Evolutionary conservation across 78 protist species (phyloP).

Genomic region (Dictyostelium citrinum): DNA sequence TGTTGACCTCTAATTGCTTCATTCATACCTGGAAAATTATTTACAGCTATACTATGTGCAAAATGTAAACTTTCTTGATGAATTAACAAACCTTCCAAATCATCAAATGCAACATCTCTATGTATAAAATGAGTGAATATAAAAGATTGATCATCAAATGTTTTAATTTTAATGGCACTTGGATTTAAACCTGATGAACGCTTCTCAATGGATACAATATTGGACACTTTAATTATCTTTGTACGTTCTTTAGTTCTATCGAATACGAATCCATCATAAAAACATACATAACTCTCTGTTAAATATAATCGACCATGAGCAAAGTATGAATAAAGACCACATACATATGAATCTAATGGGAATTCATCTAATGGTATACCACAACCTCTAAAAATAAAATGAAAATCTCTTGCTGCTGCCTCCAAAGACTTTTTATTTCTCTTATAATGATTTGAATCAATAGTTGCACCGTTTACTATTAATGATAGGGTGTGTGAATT

Average conservation of each 20-base stretch:
- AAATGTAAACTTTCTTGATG: conserved; percentile 38
- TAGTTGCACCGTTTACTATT: not conserved
- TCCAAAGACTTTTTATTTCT: not conserved
- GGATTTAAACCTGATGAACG: conserved; percentile 57
- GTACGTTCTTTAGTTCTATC: conserved; percentile 49
- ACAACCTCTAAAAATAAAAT: not conserved
- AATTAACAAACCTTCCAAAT: conserved; percentile 44
- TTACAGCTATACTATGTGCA: conserved; percentile 9
- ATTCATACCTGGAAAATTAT: conserved; percentile 42
- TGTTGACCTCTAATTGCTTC: conserved; percentile 8
- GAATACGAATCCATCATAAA: conserved; percentile 59
- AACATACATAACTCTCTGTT: conserved; percentile 55
- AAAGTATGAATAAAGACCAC: conserved; percentile 38
- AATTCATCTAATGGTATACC: conserved; percentile 7
- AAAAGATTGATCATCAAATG: conserved; percentile 28
- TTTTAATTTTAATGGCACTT: conserved; percentile 41
- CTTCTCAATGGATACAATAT: conserved; percentile 30
- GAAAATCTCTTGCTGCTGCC: conserved; percentile 1
- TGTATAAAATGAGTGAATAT: conserved; percentile 41
- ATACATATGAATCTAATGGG: conserved; percentile 14
- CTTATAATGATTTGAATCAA: not conserved
- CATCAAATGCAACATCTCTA: conserved; percentile 55
- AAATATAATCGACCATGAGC: conserved; percentile 50
- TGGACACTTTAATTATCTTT: conserved; percentile 32
- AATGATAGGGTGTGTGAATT: not conserved